phyloP scores from a whole-genome alignment of 2,329 filamentous ascomycete genomes.

The Sarocladiaceae sp. region DNA sequence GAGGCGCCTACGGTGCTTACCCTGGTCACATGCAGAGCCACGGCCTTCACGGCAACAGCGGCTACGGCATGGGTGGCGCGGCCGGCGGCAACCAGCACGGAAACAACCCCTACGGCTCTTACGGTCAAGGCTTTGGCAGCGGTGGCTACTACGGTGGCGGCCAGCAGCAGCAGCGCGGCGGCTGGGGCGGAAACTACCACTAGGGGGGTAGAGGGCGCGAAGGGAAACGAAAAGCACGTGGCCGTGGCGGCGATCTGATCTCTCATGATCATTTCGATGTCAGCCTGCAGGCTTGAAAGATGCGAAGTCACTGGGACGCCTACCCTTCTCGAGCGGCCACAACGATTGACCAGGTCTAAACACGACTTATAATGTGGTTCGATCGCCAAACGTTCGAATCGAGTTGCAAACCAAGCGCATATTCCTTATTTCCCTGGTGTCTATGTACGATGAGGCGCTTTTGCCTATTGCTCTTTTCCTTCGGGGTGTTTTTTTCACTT shows the following conservation, averaged over 20 bases:
- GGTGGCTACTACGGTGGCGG: slow-evolving; percentile 32
- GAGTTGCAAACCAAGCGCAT: slow-evolving; percentile 3
- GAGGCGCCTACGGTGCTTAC: slow-evolving; percentile 46
- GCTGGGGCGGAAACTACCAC: slow-evolving; percentile 57
- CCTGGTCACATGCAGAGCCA: slow-evolving; percentile 49
- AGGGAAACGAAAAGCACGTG: slow-evolving; percentile 14
- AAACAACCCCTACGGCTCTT: slow-evolving; percentile 48
- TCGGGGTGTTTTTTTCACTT: slow-evolving; percentile 9
- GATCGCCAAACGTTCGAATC: not conserved
- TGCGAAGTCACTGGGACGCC: not conserved
- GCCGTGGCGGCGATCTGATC: not conserved
- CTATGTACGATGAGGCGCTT: slow-evolving; percentile 8
- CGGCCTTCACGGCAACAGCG: slow-evolving; percentile 46
- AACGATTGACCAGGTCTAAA: not conserved
- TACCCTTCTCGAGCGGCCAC: not conserved
- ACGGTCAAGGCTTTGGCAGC: slow-evolving; percentile 42
- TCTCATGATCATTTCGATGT: not conserved
- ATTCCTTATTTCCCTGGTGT: slow-evolving; percentile 3
- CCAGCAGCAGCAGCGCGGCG: slow-evolving; percentile 41
- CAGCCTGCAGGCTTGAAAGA: slow-evolving; percentile 5
- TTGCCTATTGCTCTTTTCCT: slow-evolving; percentile 2
- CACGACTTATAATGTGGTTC: slow-evolving; percentile 1
- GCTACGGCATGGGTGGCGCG: slow-evolving; percentile 48
- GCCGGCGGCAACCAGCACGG: slow-evolving; percentile 45
- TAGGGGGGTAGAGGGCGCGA: slow-evolving; percentile 30